Evolutionary conservation across 2,329 filamentous ascomycete species (phyloP).

Genomic region (Penicillium sp.): DNA sequence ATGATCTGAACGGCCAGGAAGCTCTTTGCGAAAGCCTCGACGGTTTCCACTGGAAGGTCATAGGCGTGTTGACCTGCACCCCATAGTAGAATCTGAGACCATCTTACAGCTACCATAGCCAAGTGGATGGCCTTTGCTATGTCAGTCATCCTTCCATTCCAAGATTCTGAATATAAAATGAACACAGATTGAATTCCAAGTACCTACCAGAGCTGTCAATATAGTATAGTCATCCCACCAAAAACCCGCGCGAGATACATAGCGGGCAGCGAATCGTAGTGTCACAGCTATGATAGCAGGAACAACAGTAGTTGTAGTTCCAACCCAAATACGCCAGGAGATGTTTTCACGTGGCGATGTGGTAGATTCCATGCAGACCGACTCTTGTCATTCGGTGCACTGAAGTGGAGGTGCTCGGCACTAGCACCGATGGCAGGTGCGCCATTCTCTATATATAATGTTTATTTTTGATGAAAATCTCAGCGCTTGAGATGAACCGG

Average conservation of each 20-base stretch:
- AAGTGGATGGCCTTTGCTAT: slow-evolving; percentile 17
- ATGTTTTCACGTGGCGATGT: slow-evolving; percentile 9
- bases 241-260: slow-evolving; percentile 18
- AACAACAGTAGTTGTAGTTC: slow-evolving; percentile 24
- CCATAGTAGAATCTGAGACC: slow-evolving; percentile 16
- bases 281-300: slow-evolving; percentile 24
- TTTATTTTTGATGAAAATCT: background rate
- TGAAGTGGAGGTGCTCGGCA: background rate
- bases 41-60: slow-evolving; percentile 10
- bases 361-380: slow-evolving; percentile 6
- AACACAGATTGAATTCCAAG: background rate
- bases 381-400: background rate
- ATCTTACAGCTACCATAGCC: slow-evolving; percentile 21
- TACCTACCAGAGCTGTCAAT: slow-evolving; percentile 20
- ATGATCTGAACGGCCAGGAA: slow-evolving; percentile 25
- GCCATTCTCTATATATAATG: background rate
- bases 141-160: background rate
- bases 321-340: slow-evolving; percentile 22
- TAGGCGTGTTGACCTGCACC: slow-evolving; percentile 18
- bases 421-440: background rate
- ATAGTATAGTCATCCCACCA: slow-evolving; percentile 35
- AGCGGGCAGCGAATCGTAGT: slow-evolving; percentile 22
- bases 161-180: too few relatives aligned
- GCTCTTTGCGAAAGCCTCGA: slow-evolving; percentile 18
- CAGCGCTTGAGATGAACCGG: background rate